Evolutionary conservation across 176 grass and related monocot species (phyloP).

Genomic region (Saccharum officinarum): DNA sequence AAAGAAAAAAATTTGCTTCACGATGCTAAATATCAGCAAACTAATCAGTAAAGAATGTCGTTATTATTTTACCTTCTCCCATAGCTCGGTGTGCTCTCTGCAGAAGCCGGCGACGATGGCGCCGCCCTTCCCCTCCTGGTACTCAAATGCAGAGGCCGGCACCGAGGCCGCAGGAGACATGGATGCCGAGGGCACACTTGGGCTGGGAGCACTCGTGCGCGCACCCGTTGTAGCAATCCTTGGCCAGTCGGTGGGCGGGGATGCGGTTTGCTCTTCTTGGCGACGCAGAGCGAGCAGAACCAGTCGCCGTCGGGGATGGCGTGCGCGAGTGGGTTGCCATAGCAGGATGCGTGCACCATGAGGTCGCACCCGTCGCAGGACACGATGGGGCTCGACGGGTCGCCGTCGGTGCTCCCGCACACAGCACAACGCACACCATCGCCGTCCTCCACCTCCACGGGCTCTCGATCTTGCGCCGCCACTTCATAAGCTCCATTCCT

Average conservation of each 20-base stretch:
- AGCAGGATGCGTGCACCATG: constrained; percentile 93
- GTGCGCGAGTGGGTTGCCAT: constrained; percentile 68
- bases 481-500: not conserved
- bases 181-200: constrained; percentile 73
- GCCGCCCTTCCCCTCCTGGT: constrained; percentile 55
- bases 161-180: constrained; percentile 78
- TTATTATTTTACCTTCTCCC: constrained; percentile 70
- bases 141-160: constrained; percentile 69
- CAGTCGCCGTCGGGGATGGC: constrained; percentile 86
- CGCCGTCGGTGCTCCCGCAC: constrained; percentile 84
- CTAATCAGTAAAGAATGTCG: too few species aligned
- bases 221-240: constrained; percentile 69
- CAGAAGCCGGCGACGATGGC: constrained; percentile 83
- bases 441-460: constrained; percentile 43
- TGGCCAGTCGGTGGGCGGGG: constrained; percentile 49
- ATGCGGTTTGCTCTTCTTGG: constrained; percentile 36
- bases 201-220: constrained; percentile 81
- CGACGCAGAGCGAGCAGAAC: constrained; percentile 73
- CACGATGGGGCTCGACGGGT: constrained; percentile 83
- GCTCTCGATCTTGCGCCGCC: not conserved
- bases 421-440: constrained; percentile 78
- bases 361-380: constrained; percentile 96
- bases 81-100: constrained; percentile 74
- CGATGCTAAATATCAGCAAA: too few species aligned
- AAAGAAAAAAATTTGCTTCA: too few species aligned